These are phyloP conservation scores for Huntiella omanensis DNA, from an alignment of 2,329 filamentous ascomycete species.

Conservation along the genomic window DNA sequence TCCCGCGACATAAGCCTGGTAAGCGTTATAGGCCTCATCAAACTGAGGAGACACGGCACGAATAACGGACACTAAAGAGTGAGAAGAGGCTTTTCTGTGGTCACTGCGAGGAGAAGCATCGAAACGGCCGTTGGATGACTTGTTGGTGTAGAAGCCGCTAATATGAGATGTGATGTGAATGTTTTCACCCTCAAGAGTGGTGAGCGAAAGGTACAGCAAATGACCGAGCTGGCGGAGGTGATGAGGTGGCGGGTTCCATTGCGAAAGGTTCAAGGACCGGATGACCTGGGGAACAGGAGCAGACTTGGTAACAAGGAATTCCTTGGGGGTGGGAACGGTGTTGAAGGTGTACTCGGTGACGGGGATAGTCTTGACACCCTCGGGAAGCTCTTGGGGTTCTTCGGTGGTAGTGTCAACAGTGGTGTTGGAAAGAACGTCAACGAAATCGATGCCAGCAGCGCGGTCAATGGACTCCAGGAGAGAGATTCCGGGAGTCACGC, in stretches of 20 bases:
- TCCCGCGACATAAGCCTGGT: conserved; percentile 70
- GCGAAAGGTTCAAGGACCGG: conserved; percentile 70
- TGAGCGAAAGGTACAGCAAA: conserved; percentile 72
- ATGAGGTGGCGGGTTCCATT: conserved; percentile 93
- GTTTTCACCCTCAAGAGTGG: conserved; percentile 87
- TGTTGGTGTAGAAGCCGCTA: conserved; percentile 93
- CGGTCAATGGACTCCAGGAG: conserved; percentile 60
- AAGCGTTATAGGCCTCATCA: conserved; percentile 48
- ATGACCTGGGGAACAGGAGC: conserved; percentile 69
- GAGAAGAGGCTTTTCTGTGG: conserved; percentile 60
- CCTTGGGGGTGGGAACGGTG: conserved; percentile 45
- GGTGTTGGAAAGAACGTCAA: conserved; percentile 1
- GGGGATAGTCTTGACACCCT: conserved; percentile 6
- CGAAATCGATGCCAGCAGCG: conserved; percentile 20
- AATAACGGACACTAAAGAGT: conserved; percentile 72
- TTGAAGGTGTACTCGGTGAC: conserved; percentile 63
- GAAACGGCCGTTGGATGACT: conserved; percentile 86
- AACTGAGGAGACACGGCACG: conserved; percentile 70
- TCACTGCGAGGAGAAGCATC: conserved; percentile 66
- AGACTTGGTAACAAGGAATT: conserved; percentile 48
- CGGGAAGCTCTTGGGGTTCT: not conserved
- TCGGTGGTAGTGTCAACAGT: not conserved
- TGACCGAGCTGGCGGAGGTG: conserved; percentile 82
- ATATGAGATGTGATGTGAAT: conserved; percentile 85
- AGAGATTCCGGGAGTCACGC: conserved; percentile 67